Evolutionary conservation across 352 stramenopile genomes (phyloP).

Genomic region (Bremia lactucae): DNA sequence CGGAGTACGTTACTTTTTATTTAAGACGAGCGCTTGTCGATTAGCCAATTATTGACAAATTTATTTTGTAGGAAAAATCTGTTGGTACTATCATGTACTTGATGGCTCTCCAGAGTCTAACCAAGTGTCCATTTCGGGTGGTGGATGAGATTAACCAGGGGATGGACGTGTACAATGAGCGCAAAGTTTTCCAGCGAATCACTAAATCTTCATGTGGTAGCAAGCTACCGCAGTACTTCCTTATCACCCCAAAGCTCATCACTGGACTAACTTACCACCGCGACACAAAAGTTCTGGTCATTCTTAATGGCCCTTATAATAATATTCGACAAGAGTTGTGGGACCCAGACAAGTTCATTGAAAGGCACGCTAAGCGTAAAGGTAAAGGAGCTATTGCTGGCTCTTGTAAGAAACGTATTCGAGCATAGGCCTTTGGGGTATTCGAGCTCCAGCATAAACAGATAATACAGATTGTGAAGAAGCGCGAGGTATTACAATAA

Average conservation of each 20-base stretch:
- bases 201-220: conserved; percentile 80
- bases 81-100: conserved; percentile 88
- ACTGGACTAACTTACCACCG: conserved; percentile 73
- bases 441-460: no score
- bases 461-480: conserved; percentile 5
- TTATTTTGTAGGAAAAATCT: conserved; percentile 64
- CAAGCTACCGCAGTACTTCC: conserved; percentile 82
- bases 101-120: conserved; percentile 83
- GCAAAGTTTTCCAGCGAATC: conserved; percentile 84
- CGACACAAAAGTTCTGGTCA: conserved; percentile 83
- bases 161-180: conserved; percentile 86
- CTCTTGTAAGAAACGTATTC: conserved; percentile 21
- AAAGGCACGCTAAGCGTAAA: conserved; percentile 29
- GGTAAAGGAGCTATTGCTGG: background rate
- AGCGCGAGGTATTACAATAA: conserved; percentile 13
- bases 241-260: conserved; percentile 86
- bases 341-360: conserved; percentile 49
- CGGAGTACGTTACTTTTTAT: conserved; percentile 42
- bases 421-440: no score
- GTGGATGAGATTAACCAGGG: conserved; percentile 87
- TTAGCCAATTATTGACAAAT: conserved; percentile 1
- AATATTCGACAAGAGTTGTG: conserved; percentile 66
- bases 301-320: conserved; percentile 81
- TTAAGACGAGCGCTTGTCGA: background rate
- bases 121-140: conserved; percentile 79